These are phyloP conservation scores for Penicillium sp. DNA, from an alignment of 2,329 filamentous ascomycete species.

Conservation along the genomic window DNA sequence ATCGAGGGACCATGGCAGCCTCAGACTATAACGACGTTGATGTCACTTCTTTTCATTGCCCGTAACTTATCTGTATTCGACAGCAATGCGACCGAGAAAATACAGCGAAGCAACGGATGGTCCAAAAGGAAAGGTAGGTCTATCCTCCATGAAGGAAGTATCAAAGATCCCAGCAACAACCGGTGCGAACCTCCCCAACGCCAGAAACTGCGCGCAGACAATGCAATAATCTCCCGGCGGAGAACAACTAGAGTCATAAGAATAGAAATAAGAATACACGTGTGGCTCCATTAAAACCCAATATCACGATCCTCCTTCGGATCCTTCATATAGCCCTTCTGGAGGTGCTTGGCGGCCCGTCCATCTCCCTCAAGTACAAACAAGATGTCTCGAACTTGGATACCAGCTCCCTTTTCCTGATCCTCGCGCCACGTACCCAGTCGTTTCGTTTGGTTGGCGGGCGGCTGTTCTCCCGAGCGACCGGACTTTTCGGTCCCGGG, in stretches of 20 bases:
- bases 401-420: conserved; percentile 66
- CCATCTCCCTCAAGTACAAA: conserved; percentile 74
- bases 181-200: conserved; percentile 10
- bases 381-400: conserved; percentile 80
- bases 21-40: neutral
- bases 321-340: conserved; percentile 42
- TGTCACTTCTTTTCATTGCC: neutral
- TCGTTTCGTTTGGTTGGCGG: conserved; percentile 48
- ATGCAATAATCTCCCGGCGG: conserved; percentile 15
- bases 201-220: conserved; percentile 17
- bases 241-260: conserved; percentile 14
- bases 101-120: neutral
- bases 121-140: neutral
- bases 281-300: conserved; percentile 20
- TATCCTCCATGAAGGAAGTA: neutral
- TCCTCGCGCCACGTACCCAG: conserved; percentile 75
- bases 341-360: conserved; percentile 41
- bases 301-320: conserved; percentile 40
- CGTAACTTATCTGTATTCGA: neutral
- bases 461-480: conserved; percentile 26
- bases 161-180: conserved; percentile 7
- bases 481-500: conserved; percentile 29
- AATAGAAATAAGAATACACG: conserved; percentile 20
- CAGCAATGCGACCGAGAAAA: neutral
- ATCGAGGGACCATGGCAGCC: neutral